These are phyloP conservation scores for Deuterostichococcus epilithicus DNA, from an alignment of 139 green algal species.

Conservation along the genomic window DNA sequence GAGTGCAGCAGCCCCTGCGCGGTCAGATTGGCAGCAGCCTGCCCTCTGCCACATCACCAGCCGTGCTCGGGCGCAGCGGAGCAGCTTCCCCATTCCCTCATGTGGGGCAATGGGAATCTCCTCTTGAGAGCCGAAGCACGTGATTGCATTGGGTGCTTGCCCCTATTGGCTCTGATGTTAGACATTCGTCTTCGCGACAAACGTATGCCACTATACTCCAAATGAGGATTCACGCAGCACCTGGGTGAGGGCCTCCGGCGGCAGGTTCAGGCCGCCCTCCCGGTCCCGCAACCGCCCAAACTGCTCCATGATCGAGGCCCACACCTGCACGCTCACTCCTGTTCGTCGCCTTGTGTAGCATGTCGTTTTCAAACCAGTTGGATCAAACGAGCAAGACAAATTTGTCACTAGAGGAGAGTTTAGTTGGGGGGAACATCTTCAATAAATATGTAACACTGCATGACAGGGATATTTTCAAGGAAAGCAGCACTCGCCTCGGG, in stretches of 20 bases:
- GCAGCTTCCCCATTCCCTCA: neutral
- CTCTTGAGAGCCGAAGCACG: neutral
- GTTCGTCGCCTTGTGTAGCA: neutral
- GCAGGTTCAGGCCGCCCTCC: slow-evolving; percentile 26
- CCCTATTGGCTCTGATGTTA: slow-evolving; percentile 26
- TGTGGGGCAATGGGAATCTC: neutral
- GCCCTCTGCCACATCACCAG: slow-evolving; percentile 2
- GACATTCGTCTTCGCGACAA: slow-evolving; percentile 8
- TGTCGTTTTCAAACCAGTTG: neutral
- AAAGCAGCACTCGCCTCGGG: neutral
- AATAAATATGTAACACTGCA: neutral
- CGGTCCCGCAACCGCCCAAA: slow-evolving; percentile 1
- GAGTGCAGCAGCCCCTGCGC: too few species aligned
- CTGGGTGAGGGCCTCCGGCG: slow-evolving; percentile 52
- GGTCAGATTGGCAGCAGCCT: too few species aligned
- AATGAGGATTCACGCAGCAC: slow-evolving; percentile 6
- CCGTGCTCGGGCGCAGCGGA: slow-evolving; percentile 2
- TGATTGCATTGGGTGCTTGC: neutral
- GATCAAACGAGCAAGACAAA: neutral
- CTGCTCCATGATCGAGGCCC: slow-evolving; percentile 20
- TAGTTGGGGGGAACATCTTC: neutral
- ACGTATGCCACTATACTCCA: neutral
- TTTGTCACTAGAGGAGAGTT: neutral
- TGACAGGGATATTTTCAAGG: neutral
- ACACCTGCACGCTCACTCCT: slow-evolving; percentile 10